These are phyloP conservation scores for Rhizopogon roseolus DNA, from an alignment of 768 basidiomycete species.

Conservation along the genomic window DNA sequence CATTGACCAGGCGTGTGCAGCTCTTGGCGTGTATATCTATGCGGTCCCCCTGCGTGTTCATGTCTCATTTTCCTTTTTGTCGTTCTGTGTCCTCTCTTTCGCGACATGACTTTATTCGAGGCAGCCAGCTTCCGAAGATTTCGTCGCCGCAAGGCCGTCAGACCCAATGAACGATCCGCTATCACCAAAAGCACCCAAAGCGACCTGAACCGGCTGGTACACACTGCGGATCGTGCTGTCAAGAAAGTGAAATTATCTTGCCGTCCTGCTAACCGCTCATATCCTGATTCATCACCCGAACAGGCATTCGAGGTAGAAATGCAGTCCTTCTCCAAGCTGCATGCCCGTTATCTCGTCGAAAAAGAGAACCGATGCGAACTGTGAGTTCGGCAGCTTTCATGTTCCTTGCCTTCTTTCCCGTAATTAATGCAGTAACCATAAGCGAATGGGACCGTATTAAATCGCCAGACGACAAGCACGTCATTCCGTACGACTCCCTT, in stretches of 20 bases:
- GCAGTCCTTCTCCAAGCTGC: constrained; percentile 94
- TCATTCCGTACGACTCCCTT: constrained; percentile 77
- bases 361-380: constrained; percentile 84
- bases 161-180: constrained; percentile 34
- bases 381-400: constrained; percentile 39
- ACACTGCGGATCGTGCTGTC: constrained; percentile 46
- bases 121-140: constrained; percentile 27
- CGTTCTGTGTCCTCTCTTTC: background rate
- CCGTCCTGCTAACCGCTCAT: constrained; percentile 14
- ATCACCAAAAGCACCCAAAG: constrained; percentile 53
- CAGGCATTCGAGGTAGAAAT: constrained; percentile 85
- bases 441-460: constrained; percentile 91
- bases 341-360: constrained; percentile 90
- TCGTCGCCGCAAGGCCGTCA: constrained; percentile 40
- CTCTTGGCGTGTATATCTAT: constrained; percentile 14
- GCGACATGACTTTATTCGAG: constrained; percentile 26
- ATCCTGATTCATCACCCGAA: constrained; percentile 41
- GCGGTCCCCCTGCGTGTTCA: background rate
- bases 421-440: constrained; percentile 6
- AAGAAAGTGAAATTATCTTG: constrained; percentile 46
- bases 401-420: constrained; percentile 4
- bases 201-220: constrained; percentile 66
- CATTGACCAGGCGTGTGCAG: constrained; percentile 8
- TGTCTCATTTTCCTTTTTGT: constrained; percentile 9
- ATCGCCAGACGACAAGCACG: constrained; percentile 80